phyloP scores from a whole-genome alignment of 768 basidiomycete species.

The Naematelia aurantialba region DNA sequence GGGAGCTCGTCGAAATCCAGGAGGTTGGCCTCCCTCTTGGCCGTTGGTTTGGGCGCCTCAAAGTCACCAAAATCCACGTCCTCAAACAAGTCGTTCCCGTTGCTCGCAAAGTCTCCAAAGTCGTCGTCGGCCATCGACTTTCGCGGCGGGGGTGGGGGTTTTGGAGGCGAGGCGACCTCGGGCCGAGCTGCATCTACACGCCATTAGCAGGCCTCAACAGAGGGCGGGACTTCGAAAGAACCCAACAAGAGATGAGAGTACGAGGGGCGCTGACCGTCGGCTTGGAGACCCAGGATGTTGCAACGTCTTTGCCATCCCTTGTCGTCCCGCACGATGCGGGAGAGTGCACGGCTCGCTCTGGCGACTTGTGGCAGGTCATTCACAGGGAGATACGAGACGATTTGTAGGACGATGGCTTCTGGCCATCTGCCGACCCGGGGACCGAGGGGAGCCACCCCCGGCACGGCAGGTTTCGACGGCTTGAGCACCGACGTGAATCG shows the following conservation, averaged over 20 bases:
- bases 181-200: slow-evolving; percentile 6
- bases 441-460: slow-evolving; percentile 10
- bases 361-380: slow-evolving; percentile 77
- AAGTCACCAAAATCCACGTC: slow-evolving; percentile 52
- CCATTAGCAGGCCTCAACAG: no score
- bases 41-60: slow-evolving; percentile 2
- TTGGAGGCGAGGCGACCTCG: not conserved
- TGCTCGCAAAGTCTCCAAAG: slow-evolving; percentile 74
- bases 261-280: slow-evolving; percentile 2
- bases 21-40: slow-evolving; percentile 31
- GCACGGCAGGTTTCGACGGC: slow-evolving; percentile 40
- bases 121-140: slow-evolving; percentile 67
- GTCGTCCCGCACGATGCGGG: slow-evolving; percentile 66
- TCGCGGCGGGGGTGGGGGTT: slow-evolving; percentile 1
- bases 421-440: slow-evolving; percentile 65
- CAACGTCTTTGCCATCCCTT: slow-evolving; percentile 73
- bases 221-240: no score
- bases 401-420: slow-evolving; percentile 66
- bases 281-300: slow-evolving; percentile 54
- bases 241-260: not conserved
- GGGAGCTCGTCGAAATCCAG: slow-evolving; percentile 51
- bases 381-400: slow-evolving; percentile 70
- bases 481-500: slow-evolving; percentile 47
- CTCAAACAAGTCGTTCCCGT: slow-evolving; percentile 47
- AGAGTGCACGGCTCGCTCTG: slow-evolving; percentile 62